Evolutionary conservation across 495 filamentous ascomycete genomes (phyloP).

Genomic region (Daldinia bambusicola): DNA sequence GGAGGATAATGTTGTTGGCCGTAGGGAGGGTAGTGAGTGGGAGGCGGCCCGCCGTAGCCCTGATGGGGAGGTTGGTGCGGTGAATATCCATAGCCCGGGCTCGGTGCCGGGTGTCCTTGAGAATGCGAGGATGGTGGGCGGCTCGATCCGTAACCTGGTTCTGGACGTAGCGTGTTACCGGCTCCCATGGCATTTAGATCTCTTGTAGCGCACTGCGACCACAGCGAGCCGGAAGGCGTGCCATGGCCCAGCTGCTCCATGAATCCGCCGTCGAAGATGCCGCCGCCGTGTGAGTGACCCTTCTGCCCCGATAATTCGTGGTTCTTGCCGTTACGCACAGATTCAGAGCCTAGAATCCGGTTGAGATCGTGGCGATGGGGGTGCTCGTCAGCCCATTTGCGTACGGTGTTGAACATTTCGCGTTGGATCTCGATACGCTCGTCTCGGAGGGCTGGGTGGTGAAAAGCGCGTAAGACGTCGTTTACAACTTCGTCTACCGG

Average conservation of each 20-base stretch:
- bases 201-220: slow-evolving; percentile 60
- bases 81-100: slow-evolving; percentile 32
- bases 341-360: slow-evolving; percentile 75
- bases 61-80: slow-evolving; percentile 20
- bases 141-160: slow-evolving; percentile 33
- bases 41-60: slow-evolving; percentile 18
- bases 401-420: slow-evolving; percentile 85
- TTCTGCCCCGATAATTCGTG: slow-evolving; percentile 59
- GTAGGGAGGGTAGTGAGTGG: slow-evolving; percentile 29
- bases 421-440: slow-evolving; percentile 78
- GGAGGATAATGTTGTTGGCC: slow-evolving; percentile 29
- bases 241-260: slow-evolving; percentile 61
- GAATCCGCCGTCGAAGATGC: slow-evolving; percentile 51
- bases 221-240: slow-evolving; percentile 60
- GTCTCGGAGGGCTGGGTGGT: slow-evolving; percentile 85
- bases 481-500: slow-evolving; percentile 80
- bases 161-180: slow-evolving; percentile 20
- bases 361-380: slow-evolving; percentile 74
- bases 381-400: slow-evolving; percentile 76
- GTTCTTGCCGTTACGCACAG: slow-evolving; percentile 83
- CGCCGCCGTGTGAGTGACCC: slow-evolving; percentile 53
- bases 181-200: slow-evolving; percentile 54
- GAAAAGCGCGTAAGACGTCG: slow-evolving; percentile 82
- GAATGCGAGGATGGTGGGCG: slow-evolving; percentile 37
- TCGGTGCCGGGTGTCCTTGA: slow-evolving; percentile 15